Evolutionary conservation across 2,329 filamentous ascomycete species (phyloP), one percentile per base, ranked within the genome.

Genomic region (Phialocephala subalpina): DNA sequence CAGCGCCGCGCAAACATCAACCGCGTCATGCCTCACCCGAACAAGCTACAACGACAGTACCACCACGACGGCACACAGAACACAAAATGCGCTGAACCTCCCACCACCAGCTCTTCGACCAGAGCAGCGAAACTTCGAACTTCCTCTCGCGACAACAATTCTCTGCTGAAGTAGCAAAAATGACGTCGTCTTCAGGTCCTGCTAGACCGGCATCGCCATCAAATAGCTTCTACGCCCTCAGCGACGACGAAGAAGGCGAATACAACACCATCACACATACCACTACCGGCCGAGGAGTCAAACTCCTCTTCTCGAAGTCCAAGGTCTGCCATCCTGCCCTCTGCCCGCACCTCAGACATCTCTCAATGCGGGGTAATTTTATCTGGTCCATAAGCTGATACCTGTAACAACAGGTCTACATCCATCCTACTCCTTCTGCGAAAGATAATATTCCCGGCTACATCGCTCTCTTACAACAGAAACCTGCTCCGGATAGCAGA

Each of bases 391-490:
- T 33, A 29, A 33, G 49, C 49, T 53, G 25, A 53, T 33, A 18
- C 18, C 4, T 33, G 67, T 64, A 69, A 58, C 62, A 29, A 58
- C 73, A 94, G 91, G 96, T 99, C 77, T 99, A 98, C 77, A 90
- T 99, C 52, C 96, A 99, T 78, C 96, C 96, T 0, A 94, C 94
- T 0, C 92, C 95, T 0, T 97, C 93, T 0, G 87, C 94, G 64
- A 97, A 94, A 81, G 96, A 99, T 82, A 99, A 99, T 72, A 97
- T 99, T 63, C 84, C 93, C 3, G 96, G 96, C 55, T 99, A 96
- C 78, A 90, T 99, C 72, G 95, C 96, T 20, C 85, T 99, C 2
- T 84, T 99, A 16, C 93, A 99, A 78, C 95, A 99, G 77, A 97
- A 97, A 77, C 84, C 84, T 0, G 77, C 81, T 36, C 77, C 69